Base-by-base conservation (phyloP, 2,329 filamentous ascomycete genomes). In the Celoporthe dispersa region DNA sequence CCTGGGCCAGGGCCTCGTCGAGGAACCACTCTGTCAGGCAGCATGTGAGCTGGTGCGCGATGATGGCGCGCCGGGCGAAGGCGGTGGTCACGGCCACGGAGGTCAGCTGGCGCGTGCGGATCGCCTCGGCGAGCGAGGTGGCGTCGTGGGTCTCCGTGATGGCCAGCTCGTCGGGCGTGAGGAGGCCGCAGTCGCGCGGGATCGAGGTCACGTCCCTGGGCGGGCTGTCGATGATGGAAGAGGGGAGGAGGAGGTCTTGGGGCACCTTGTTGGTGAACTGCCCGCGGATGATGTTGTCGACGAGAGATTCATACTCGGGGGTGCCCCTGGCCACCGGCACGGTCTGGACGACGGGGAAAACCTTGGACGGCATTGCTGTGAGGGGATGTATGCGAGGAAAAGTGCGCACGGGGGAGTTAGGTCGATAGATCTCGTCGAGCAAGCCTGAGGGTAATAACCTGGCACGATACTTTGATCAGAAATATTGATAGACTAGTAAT, bases 101-200 rank as follows among this genome's bases (percentile, higher is more conserved):
- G 2, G 79, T 80, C 57, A 81, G 76, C 33, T 78, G 77, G 11
- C 74, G 73, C 1, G 72, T 70, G 0, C 79, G 79, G 11, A 85
- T 81, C 12, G 79, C 80, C 37, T 76, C 77, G 0, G 81, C 80
- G 6, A 87, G 78, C 1, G 74, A 79, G 5, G 79, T 76, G 0
- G 81, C 83, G 72, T 85, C 83, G 64, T 83, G 81, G 19, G 79
- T 76, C 44, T 84, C 82, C 0, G 86, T 87, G 48, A 88, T 84
- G 11, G 79, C 77, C 3, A 87, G 72, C 73, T 87, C 85, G n/a
- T 77, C 71, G 0, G 78, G 62, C 0, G 82, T 80, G 8, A 87
- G 75, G 9, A 88, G 75, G 1, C 84, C 84, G 64, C 82, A 83
- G 65, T 77, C 67, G 33, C 74, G 63, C 14, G 82, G 81, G 6